A percentile compares a stretch with the other conserved stretches of the same genome.
phyloP scores from a whole-genome alignment of 805 yeast genomes.

The Hyphopichia homilentoma region DNA sequence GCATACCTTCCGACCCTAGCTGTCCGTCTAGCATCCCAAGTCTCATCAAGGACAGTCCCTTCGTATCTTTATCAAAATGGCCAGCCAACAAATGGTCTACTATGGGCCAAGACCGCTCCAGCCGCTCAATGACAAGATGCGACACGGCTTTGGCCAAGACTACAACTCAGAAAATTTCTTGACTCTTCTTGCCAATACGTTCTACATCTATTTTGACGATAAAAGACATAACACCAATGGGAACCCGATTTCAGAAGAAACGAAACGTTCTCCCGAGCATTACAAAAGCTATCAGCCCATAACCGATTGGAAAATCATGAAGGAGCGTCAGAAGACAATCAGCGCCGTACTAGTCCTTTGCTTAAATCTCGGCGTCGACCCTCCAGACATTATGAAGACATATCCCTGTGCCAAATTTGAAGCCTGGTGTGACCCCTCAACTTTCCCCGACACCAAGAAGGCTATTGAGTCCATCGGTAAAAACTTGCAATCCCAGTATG shows the following conservation, averaged over 20 bases:
- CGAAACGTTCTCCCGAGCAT: slow-evolving; percentile 37
- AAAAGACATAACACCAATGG: slow-evolving; percentile 91
- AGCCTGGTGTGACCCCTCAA: slow-evolving; percentile 89
- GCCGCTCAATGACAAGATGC: slow-evolving; percentile 51
- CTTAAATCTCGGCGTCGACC: slow-evolving; percentile 91
- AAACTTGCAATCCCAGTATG: slow-evolving; percentile 82
- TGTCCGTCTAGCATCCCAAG: too few species aligned
- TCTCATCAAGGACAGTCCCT: too few species aligned
- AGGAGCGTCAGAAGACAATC: slow-evolving; percentile 88
- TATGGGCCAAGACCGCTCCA: slow-evolving; percentile 38
- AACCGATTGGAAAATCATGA: slow-evolving; percentile 86
- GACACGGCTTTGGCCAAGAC: slow-evolving; percentile 66
- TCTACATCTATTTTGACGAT: slow-evolving; percentile 83
- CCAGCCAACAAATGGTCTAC: slow-evolving; percentile 6
- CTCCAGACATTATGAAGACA: slow-evolving; percentile 92
- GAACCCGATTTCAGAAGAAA: slow-evolving; percentile 62
- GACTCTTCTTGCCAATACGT: slow-evolving; percentile 57
- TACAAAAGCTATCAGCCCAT: slow-evolving; percentile 62
- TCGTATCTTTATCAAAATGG: too few species aligned
- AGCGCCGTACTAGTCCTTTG: slow-evolving; percentile 91
- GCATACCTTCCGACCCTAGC: too few species aligned
- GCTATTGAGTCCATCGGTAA: slow-evolving; percentile 92
- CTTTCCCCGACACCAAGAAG: slow-evolving; percentile 78
- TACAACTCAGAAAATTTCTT: slow-evolving; percentile 55
- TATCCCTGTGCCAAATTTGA: slow-evolving; percentile 90